Percentiles rank a stretch among this genome's conserved stretches.
phyloP scores from a whole-genome alignment of 129 eudicot genomes.

The Daucus carota region DH1_v3.0 NC_030388.2:14995001-14995500 shows the following conservation, averaged over 20 bases:
- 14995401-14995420: neutral
- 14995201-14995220: neutral
- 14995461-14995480: neutral
- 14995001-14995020: conserved; percentile 16
- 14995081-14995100: neutral
- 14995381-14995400: too few relatives aligned
- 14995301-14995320: neutral
- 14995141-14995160: neutral
- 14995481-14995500: neutral
- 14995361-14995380: too few relatives aligned
- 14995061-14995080: neutral
- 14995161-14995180: neutral
- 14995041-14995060: neutral
- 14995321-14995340: neutral
- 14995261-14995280: neutral
- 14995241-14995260: neutral
- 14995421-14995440: neutral
- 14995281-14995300: neutral
- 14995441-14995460: neutral
- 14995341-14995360: neutral
- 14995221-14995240: neutral
- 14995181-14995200: neutral
- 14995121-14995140: neutral
- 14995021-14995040: neutral
- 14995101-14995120: neutral